These are phyloP conservation scores for Diplodia corticola DNA, from an alignment of 2,329 filamentous ascomycete species.

Conservation along the genomic window DNA sequence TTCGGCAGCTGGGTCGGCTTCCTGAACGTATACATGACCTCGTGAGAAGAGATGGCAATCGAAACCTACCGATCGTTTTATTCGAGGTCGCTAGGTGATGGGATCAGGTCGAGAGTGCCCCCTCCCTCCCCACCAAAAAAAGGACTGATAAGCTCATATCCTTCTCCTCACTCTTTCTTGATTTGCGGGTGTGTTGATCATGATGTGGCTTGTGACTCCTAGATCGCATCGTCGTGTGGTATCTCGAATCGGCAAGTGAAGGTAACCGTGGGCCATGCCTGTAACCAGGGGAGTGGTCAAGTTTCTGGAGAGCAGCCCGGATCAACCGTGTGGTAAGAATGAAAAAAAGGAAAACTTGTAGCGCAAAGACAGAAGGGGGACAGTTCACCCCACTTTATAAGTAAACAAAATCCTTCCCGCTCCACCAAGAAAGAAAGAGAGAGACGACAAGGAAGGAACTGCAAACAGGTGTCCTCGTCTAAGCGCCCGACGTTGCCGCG, in stretches of 20 bases:
- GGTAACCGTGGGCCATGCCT: background rate
- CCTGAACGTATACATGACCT: conserved; percentile 78
- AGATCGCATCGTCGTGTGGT: background rate
- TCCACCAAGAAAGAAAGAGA: background rate
- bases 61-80: background rate
- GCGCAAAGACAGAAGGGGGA: background rate
- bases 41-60: background rate
- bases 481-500: background rate
- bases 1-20: conserved; percentile 95
- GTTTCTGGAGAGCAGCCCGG: background rate
- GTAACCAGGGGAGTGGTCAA: background rate
- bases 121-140: too few relatives aligned
- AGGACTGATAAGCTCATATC: background rate
- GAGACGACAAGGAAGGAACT: too few relatives aligned
- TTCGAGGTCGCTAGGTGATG: background rate
- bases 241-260: background rate
- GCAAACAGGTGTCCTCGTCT: background rate
- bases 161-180: background rate
- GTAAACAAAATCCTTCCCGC: background rate
- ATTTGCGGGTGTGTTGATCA: background rate
- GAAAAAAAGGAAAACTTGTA: background rate
- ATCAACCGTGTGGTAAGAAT: background rate
- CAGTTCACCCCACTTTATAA: background rate
- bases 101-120: background rate
- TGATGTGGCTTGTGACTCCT: background rate